Evolutionary conservation across 2,329 filamentous ascomycete genomes (phyloP).

Genomic region (Nannizziopsis barbatae): DNA sequence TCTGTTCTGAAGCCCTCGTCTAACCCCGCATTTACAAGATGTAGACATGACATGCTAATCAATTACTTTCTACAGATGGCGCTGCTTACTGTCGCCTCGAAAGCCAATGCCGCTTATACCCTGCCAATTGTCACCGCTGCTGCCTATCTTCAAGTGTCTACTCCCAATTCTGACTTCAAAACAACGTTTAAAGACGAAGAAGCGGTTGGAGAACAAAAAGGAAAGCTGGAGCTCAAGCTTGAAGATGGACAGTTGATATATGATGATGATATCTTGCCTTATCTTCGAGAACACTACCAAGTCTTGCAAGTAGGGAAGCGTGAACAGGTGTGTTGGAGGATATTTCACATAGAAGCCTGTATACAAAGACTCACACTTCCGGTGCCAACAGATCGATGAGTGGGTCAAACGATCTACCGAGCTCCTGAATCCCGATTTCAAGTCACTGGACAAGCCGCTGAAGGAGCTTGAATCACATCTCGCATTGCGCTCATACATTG

Average conservation of each 20-base stretch:
- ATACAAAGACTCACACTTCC: not conserved
- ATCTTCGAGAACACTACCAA: conserved; percentile 14
- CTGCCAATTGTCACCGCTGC: conserved; percentile 16
- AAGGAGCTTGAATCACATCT: conserved; percentile 19
- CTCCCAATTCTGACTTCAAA: conserved; percentile 10
- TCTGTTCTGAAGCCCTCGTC: no score
- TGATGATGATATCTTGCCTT: conserved; percentile 15
- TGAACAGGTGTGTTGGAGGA: conserved; percentile 13
- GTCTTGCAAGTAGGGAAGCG: conserved; percentile 13
- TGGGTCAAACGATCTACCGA: conserved; percentile 16
- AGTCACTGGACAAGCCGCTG: conserved; percentile 17
- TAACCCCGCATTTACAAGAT: not conserved
- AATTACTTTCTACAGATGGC: conserved; percentile 11
- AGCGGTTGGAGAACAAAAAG: conserved; percentile 13
- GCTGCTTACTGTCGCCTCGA: conserved; percentile 16
- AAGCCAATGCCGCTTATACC: conserved; percentile 14
- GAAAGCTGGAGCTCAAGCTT: conserved; percentile 14
- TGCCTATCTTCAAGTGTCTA: conserved; percentile 13
- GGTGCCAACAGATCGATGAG: conserved; percentile 15
- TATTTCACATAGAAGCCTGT: not conserved
- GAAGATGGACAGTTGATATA: conserved; percentile 13
- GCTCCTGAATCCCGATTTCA: conserved; percentile 15
- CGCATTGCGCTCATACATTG: conserved; percentile 17
- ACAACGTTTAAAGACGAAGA: conserved; percentile 15
- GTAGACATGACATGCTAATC: not conserved